Evolutionary conservation across 2,329 filamentous ascomycete species (phyloP).

Genomic region (Chaetomium strumarium): DNA sequence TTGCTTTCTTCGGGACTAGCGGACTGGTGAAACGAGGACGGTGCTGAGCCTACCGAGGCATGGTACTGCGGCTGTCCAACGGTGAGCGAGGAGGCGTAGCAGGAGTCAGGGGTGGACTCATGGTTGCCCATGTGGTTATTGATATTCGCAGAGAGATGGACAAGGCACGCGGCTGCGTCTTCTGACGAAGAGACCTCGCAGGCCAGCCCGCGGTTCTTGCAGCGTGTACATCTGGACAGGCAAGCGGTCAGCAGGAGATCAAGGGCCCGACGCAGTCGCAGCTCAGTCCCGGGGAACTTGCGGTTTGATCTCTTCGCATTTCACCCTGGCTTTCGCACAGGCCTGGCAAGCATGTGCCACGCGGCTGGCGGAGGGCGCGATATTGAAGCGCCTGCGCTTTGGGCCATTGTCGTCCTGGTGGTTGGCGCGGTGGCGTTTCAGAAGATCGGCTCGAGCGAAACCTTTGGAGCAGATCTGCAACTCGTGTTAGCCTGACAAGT

Average conservation of each 20-base stretch:
- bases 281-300: slow-evolving; percentile 2
- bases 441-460: slow-evolving; percentile 48
- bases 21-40: background rate
- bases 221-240: slow-evolving; percentile 39
- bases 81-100: slow-evolving; percentile 10
- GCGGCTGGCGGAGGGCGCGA: slow-evolving; percentile 41
- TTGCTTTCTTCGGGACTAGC: slow-evolving; percentile 20
- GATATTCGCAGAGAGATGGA: slow-evolving; percentile 36
- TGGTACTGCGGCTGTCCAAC: slow-evolving; percentile 7
- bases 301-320: slow-evolving; percentile 50
- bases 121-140: slow-evolving; percentile 28
- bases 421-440: slow-evolving; percentile 47
- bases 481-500: slow-evolving; percentile 19
- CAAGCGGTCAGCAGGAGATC: background rate
- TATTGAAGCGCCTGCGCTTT: slow-evolving; percentile 42
- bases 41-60: background rate
- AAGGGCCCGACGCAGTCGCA: background rate
- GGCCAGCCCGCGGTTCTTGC: slow-evolving; percentile 40
- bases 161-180: slow-evolving; percentile 38
- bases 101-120: slow-evolving; percentile 15
- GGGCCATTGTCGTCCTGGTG: slow-evolving; percentile 43
- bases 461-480: slow-evolving; percentile 45
- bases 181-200: slow-evolving; percentile 39
- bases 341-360: slow-evolving; percentile 49
- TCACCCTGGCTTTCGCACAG: slow-evolving; percentile 48